Evolutionary conservation across 176 grass and related monocot species (phyloP).

Genomic region (Thinopyrum elongatum): DNA sequence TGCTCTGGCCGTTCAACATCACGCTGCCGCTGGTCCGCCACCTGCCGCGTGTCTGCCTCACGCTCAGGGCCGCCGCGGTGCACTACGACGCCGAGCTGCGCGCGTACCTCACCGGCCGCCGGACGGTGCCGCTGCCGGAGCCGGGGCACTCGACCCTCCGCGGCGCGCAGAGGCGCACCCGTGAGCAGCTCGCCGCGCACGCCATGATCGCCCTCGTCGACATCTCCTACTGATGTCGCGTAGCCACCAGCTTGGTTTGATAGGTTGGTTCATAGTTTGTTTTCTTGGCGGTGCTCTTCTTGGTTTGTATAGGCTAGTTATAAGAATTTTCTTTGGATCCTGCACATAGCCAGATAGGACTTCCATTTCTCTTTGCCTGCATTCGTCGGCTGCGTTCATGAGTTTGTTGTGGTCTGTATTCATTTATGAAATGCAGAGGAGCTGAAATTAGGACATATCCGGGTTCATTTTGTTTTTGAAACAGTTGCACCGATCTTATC

Average conservation of each 20-base stretch:
- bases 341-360: not conserved
- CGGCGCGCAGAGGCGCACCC: not conserved
- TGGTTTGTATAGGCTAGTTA: too few relatives aligned
- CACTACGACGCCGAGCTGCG: conserved; percentile 34
- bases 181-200: not conserved
- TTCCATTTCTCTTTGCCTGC: not conserved
- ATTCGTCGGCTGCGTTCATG: not conserved
- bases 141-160: not conserved
- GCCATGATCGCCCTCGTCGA: conserved; percentile 18
- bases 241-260: not conserved
- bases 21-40: conserved; percentile 45
- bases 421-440: not conserved
- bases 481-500: not conserved
- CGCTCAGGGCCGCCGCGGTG: not conserved
- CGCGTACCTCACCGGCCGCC: not conserved
- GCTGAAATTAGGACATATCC: not conserved
- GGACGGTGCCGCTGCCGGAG: not conserved
- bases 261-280: not conserved
- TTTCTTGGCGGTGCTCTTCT: too few relatives aligned
- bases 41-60: conserved; percentile 37
- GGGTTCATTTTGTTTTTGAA: too few relatives aligned
- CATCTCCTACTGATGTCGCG: conserved; percentile 1
- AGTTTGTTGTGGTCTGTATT: not conserved
- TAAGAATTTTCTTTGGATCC: not conserved
- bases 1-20: conserved; percentile 59